These are phyloP conservation scores for Eucalyptus lansdowneana DNA, from an alignment of 345 rosid species.

Conservation along the genomic window DNA sequence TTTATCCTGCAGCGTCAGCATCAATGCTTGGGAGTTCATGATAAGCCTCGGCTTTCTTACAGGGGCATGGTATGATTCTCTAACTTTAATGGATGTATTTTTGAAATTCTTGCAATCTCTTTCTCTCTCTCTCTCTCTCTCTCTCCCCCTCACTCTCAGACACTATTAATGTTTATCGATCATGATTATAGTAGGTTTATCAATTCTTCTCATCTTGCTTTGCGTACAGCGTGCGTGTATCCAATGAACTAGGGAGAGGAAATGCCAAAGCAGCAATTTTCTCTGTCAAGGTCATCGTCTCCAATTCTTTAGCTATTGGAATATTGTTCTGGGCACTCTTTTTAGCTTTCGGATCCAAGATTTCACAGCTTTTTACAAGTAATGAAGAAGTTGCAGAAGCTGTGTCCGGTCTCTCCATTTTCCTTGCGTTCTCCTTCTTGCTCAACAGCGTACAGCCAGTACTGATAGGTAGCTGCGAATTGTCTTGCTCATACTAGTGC, in stretches of 20 bases:
- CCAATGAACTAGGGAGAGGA: slow-evolving; percentile 69
- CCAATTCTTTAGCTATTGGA: slow-evolving; percentile 23
- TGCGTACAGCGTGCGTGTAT: slow-evolving; percentile 41
- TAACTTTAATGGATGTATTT: not conserved
- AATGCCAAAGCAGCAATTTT: slow-evolving; percentile 38
- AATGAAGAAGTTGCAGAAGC: slow-evolving; percentile 23
- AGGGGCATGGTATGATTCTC: slow-evolving; percentile 8
- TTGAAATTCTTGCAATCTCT: not conserved
- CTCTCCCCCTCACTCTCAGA: not conserved
- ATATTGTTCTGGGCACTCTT: slow-evolving; percentile 28
- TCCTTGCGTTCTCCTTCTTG: slow-evolving; percentile 51
- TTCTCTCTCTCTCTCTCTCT: not conserved
- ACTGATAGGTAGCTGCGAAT: slow-evolving; percentile 19
- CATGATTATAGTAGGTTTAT: no score
- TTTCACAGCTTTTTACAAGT: slow-evolving; percentile 30
- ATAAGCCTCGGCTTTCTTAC: slow-evolving; percentile 46
- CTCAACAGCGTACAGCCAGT: slow-evolving; percentile 57
- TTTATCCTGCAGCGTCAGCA: slow-evolving; percentile 14
- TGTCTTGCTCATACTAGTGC: not conserved
- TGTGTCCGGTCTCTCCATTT: slow-evolving; percentile 31
- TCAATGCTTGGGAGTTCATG: slow-evolving; percentile 41
- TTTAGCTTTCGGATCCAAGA: slow-evolving; percentile 18
- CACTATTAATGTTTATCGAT: not conserved
- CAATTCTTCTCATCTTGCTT: not conserved
- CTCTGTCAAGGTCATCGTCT: slow-evolving; percentile 32